Base-by-base conservation (phyloP, 192 early-diverging fungal genomes). In the Linnemannia exigua region DNA sequence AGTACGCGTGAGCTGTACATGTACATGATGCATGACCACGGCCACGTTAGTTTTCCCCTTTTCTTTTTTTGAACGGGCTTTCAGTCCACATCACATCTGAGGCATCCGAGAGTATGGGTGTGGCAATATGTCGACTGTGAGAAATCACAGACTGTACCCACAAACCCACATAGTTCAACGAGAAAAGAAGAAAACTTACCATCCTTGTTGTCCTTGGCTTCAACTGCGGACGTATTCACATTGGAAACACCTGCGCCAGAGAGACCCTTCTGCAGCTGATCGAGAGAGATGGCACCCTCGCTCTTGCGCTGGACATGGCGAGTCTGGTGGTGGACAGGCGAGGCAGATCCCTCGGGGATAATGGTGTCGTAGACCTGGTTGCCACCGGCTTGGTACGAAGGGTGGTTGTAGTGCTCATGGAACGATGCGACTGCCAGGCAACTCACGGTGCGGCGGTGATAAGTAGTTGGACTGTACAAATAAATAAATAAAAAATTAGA, bases 401-500 rank as follows among this genome's bases (percentile, higher is more conserved):
- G 75, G 44, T 80, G 78, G 25, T 86, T 75, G 41, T 86, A 86
- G 51, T 86, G 84, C 66, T 77, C 78, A 38, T 86, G 75, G 28
- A 76, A 75, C 19, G 84, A 79, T 7, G 84, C 84, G 9, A 86
- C 79, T 19, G 84, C 84, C 37, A 86, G n/a, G 63, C 84, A 86
- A 66, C 84, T 86, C 22, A 86, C 84, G 58, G 84, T 70, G 63
- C 84, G 84, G 17, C 84, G 84, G 41, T 86, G 84, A 36, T 86
- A 85, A 68, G 68, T 80, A 14, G 19, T 35, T 35, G 78, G 70
- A 37, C 84, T 86, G 9, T 25, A 44, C 36, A 41, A n/a, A 12
- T 19, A 36, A 15, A 74, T 28, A 3, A 44, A 44, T 44, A 9
- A 44, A 44, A 44, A n/a, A n/a, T n/a, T n/a, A n/a, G n/a, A n/a